Evolutionary conservation across 2,329 filamentous ascomycete species (phyloP), one percentile per base, ranked within the genome.

Genomic region (Fusarium sp.): DNA sequence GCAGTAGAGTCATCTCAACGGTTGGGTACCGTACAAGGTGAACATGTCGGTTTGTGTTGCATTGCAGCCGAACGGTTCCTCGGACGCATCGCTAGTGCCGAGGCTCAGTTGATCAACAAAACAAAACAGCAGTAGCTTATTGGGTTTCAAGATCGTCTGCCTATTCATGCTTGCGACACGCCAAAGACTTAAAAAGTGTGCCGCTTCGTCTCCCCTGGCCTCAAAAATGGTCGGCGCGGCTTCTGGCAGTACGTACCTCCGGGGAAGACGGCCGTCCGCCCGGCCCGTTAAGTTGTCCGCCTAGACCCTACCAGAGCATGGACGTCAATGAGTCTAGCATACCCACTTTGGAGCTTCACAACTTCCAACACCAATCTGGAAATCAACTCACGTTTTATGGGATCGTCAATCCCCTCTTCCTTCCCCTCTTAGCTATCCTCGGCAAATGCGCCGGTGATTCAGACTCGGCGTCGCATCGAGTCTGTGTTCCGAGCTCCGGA

Each of bases 381-480:
- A 58, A 45, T 65, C 56, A 52, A 31, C 61, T 60, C 33, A 67
- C 63, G 51, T 43, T 58, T 50, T 42, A 24, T 45, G 52, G 24
- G 59, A 66, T 71, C 69, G 52, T 24, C 69, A 58, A 54, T 57
- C 36, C 55, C 22, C n/a, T 34, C 38, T 58, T 34, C 44, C 48
- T 43, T 44, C 49, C 40, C 36, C 36, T 43, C 44, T 34, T 54
- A 43, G 49, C 57, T 51, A 26, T 38, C 46, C 68, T 69, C 69
- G 71, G 71, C 60, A 68, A 67, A 66, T 74, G 72, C 55, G 53
- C 72, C 64, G 59, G 58, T 46, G 61, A 58, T 55, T 60, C 69
- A 55, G 61, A 61, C 58, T 64, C 62, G 53, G 71, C 50, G 62
- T 71, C 43, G 58, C 48, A 66, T 60, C 55, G 42, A 46, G 48